A percentile compares a stretch with the other conserved stretches of the same genome.
These are phyloP conservation scores for Mucor circinelloides DNA, from an alignment of 371 early-diverging fungal species.

Conservation along the genomic window DNA sequence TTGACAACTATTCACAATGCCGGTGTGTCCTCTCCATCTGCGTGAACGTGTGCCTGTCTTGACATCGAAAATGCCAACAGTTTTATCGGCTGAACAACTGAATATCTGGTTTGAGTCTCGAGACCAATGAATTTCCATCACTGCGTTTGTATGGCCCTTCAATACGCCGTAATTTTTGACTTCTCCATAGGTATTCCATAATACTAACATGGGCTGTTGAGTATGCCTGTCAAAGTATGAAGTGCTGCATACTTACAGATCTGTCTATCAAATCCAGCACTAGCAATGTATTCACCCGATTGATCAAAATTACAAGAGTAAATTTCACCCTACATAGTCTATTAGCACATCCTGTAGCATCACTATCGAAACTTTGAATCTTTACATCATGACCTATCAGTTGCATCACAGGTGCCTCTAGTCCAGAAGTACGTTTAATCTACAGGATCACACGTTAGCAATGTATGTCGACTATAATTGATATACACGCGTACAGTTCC, in stretches of 20 bases:
- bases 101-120: constrained; percentile 74
- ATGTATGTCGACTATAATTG: neutral
- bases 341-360: neutral
- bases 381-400: constrained; percentile 76
- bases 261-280: constrained; percentile 79
- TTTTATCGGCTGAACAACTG: constrained; percentile 75
- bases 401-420: constrained; percentile 89
- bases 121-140: constrained; percentile 92
- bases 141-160: constrained; percentile 83
- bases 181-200: constrained; percentile 95
- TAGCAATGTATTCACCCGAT: constrained; percentile 83
- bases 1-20: constrained; percentile 76
- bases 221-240: neutral
- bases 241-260: constrained; percentile 62
- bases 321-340: constrained; percentile 71
- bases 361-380: neutral
- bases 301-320: constrained; percentile 85
- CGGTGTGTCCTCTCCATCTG: constrained; percentile 75
- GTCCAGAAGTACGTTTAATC: constrained; percentile 82
- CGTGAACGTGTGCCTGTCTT: constrained; percentile 74
- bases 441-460: constrained; percentile 21
- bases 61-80: constrained; percentile 82
- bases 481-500: constrained; percentile 56
- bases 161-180: constrained; percentile 85
- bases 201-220: constrained; percentile 44